Conservation (phyloP, 169 alveolate species). For the Cryptosporidium bovis region DNA sequence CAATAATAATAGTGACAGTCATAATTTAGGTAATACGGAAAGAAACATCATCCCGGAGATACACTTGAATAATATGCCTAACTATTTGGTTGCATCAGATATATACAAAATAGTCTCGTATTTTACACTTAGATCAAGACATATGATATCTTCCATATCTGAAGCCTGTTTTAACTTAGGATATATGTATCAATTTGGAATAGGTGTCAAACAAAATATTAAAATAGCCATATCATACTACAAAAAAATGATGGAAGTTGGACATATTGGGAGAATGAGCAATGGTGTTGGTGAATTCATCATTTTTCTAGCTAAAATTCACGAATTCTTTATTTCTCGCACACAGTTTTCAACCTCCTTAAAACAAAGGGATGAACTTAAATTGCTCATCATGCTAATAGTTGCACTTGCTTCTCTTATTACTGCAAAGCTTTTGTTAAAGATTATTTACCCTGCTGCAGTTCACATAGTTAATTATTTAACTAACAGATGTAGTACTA, state of each 20-base stretch:
- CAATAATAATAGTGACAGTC: background rate
- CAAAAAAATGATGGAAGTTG: constrained; percentile 39
- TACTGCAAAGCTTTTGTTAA: too few relatives aligned
- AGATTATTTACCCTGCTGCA: too few relatives aligned
- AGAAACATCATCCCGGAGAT: constrained; percentile 15
- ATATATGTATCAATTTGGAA: constrained; percentile 64
- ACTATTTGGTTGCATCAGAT: constrained; percentile 8
- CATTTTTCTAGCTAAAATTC: background rate
- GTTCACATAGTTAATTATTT: too few relatives aligned
- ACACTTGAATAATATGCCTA: constrained; percentile 5
- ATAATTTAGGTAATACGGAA: background rate
- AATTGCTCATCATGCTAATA: too few relatives aligned
- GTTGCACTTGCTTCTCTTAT: too few relatives aligned
- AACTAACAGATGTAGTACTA: too few relatives aligned
- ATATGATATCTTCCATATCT: constrained; percentile 53
- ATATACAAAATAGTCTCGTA: constrained; percentile 27
- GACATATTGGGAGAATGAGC: constrained; percentile 30
- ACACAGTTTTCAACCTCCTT: too few relatives aligned
- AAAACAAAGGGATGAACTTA: too few relatives aligned
- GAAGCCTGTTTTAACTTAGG: constrained; percentile 63
- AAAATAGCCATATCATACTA: constrained; percentile 22
- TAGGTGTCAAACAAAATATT: constrained; percentile 42
- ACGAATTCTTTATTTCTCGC: background rate
- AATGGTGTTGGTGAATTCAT: constrained; percentile 30
- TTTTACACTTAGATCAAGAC: constrained; percentile 26